Evolutionary conservation across 176 grass and related monocot species (phyloP), one percentile per base, ranked within the genome.

Genomic region (Aegilops speltoides): DNA sequence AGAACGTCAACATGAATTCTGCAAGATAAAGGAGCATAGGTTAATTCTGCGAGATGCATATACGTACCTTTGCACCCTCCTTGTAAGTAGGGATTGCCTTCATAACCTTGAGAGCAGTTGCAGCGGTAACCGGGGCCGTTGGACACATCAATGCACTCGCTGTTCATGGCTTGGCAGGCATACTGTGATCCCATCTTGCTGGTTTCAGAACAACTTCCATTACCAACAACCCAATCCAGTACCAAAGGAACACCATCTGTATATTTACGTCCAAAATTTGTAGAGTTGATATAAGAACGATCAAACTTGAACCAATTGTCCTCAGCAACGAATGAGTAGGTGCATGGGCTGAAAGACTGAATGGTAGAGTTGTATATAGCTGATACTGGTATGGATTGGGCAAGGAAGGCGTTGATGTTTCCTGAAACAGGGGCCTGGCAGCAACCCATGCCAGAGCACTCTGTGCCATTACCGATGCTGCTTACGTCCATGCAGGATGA

Each of bases 271-370:
- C 3, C 0, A 9, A 77, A 77, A 13, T 77, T 26, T 11, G 8
- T 23, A 7, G 22, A 20, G n/a, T 10, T 19, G 4, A 12, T 16
- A 73, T 83, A 26, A 0, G 68, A 83, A 29, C 8, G 2, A 1
- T 73, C 10, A 3, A 83, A 83, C 2, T 62, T 62, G 68, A 83
- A 83, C 68, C 29, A 61, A 1, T 12, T 24, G 0, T 16, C 50
- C 68, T 73, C 81, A 34, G 19, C 50, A 10, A 83, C 4, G 15
- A 73, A 83, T 0, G 46, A 68, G n/a, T 72, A 83, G 50, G 67
- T 83, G 68, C 81, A 83, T 0, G 81, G 81, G 15, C 33, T 83
- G 50, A 73, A 83, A 17, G 14, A 22, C 75, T 77, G 48, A 20
- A 37, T n/a, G 8, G 59, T 14, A 15, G 20, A n/a, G 56, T 12